Evolutionary conservation across 345 rosid species (phyloP).

Genomic region (Sisymbrium altissimum): DNA sequence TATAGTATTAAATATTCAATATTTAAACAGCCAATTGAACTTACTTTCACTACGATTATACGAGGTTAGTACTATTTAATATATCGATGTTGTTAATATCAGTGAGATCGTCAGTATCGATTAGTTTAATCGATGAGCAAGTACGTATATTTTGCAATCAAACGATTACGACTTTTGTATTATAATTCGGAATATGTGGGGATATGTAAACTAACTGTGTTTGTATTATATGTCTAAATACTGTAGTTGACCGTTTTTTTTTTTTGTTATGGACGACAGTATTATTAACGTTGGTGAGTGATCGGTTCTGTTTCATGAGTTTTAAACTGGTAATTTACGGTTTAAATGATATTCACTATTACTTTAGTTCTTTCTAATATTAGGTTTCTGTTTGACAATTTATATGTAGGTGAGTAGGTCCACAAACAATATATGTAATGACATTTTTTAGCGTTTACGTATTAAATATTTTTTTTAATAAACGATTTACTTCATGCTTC

Average conservation of each 20-base stretch:
- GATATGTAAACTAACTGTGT: neutral
- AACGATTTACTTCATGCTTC: neutral
- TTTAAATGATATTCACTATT: neutral
- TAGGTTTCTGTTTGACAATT: neutral
- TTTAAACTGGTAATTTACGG: neutral
- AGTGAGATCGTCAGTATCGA: constrained; percentile 5
- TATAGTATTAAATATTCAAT: neutral
- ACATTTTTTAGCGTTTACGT: neutral
- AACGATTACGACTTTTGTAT: neutral
- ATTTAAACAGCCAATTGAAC: neutral
- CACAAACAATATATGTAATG: neutral
- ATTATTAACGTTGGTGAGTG: neutral
- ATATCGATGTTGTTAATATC: constrained; percentile 2
- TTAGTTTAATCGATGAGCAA: neutral
- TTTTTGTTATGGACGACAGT: neutral
- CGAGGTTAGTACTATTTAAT: constrained; percentile 21
- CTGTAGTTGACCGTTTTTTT: neutral
- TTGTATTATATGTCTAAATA: neutral
- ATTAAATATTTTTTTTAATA: neutral
- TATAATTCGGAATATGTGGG: constrained; percentile 9
- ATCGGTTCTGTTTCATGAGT: neutral
- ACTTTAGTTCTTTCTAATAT: neutral
- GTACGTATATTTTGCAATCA: neutral
- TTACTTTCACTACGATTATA: neutral
- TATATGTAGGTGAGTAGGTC: neutral